These are phyloP conservation scores for Colletotrichum salicis DNA, from an alignment of 2,329 filamentous ascomycete species.

Conservation along the genomic window DNA sequence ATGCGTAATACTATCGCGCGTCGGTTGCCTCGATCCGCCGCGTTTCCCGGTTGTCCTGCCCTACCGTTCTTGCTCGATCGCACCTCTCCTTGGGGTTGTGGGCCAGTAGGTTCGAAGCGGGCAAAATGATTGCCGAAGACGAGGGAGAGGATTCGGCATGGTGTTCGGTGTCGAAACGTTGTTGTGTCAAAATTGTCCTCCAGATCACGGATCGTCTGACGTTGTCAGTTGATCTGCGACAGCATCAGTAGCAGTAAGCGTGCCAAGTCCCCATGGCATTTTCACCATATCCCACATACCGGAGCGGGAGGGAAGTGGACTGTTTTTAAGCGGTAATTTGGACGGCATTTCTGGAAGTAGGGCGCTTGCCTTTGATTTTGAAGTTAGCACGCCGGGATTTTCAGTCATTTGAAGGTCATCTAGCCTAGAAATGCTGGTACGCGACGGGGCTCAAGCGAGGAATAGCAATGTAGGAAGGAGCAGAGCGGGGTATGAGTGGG, in stretches of 20 bases:
- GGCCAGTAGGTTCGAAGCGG: background rate
- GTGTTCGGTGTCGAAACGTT: background rate
- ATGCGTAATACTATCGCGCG: conserved; percentile 40
- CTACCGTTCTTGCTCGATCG: background rate
- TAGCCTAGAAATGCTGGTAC: background rate
- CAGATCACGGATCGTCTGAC: conserved; percentile 15
- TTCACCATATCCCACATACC: conserved; percentile 11
- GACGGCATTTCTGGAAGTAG: background rate
- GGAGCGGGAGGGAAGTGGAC: background rate
- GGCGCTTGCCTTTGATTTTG: conserved; percentile 1
- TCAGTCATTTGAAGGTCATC: background rate
- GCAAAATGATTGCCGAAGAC: background rate
- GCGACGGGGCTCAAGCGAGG: background rate
- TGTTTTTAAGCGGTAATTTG: conserved; percentile 3
- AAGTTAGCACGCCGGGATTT: conserved; percentile 1
- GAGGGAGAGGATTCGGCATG: background rate
- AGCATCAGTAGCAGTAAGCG: conserved; percentile 26
- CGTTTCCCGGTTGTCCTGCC: background rate
- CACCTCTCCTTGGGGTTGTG: background rate
- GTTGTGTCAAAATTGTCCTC: conserved; percentile 9
- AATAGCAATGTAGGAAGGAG: conserved; percentile 31
- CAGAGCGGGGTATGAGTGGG: conserved; percentile 19
- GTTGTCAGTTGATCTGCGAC: conserved; percentile 30
- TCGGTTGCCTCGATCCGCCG: conserved; percentile 1
- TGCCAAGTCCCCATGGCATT: conserved; percentile 12